Conservation (phyloP, 2,329 filamentous ascomycete genomes). For the Arthrocladium fulminans region DNA sequence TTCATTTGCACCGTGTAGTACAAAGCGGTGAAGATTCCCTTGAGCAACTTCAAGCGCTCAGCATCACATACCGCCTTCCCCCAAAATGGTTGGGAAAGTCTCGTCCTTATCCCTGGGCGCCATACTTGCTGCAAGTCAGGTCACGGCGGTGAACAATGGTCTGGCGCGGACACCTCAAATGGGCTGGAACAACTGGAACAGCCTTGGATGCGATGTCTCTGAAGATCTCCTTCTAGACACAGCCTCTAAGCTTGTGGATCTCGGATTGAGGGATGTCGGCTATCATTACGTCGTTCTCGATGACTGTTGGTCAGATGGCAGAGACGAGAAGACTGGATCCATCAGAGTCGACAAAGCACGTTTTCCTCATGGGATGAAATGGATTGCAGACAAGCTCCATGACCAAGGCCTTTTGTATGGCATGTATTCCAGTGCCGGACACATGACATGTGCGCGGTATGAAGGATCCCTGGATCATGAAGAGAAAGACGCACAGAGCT, state of each 20-base stretch:
- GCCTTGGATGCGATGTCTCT: constrained; percentile 41
- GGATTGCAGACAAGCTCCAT: constrained; percentile 42
- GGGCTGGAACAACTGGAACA: constrained; percentile 41
- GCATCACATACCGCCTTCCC: too few relatives aligned
- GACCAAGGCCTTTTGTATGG: constrained; percentile 43
- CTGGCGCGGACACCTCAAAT: constrained; percentile 36
- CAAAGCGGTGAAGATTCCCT: too few relatives aligned
- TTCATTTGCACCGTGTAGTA: too few relatives aligned
- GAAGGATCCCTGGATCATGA: constrained; percentile 43
- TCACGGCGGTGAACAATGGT: constrained; percentile 32
- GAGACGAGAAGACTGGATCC: constrained; percentile 36
- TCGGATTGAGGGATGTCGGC: constrained; percentile 40
- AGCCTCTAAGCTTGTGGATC: constrained; percentile 36
- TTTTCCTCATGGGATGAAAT: constrained; percentile 42
- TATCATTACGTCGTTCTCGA: constrained; percentile 46
- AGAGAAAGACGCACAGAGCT: constrained; percentile 44
- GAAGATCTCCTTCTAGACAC: constrained; percentile 41
- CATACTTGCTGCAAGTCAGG: constrained; percentile 20
- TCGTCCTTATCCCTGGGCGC: too few relatives aligned
- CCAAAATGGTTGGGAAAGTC: too few relatives aligned
- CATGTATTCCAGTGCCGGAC: constrained; percentile 41
- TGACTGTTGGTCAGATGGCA: constrained; percentile 45
- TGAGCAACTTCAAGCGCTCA: too few relatives aligned
- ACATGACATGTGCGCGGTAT: constrained; percentile 26
- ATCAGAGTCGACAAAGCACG: constrained; percentile 34